Base-by-base conservation (phyloP, 1,139 yeast species). In the Entelexis sorbosivorans region DNA sequence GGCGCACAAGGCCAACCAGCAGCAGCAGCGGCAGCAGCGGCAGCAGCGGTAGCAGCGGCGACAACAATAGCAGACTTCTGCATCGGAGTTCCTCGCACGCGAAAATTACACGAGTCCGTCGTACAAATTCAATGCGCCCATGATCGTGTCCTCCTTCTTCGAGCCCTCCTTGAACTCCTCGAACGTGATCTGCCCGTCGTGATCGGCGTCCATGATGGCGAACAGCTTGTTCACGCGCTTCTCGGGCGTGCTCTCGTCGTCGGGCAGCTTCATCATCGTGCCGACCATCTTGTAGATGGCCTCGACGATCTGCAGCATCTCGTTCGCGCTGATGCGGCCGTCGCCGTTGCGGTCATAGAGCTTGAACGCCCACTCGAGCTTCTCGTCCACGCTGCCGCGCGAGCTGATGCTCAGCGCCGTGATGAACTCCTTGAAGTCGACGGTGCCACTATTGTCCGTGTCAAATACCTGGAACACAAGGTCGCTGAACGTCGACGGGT, bases 251-350 rank as follows among this genome's bases (percentile, higher is more conserved):
- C 79, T 78, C 62, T 89, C 97, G 63, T 88, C 96, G n/a, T 81
- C 91, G 8, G 89, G 88, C 50, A 89, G 73, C 56, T 82, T 80
- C 56, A 89, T 95, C 95, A 89, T 89, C 2, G 89, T 76, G 0
- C 98, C 99, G 53, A 91, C 83, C 97, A 93, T 88, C 67, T 85
- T 85, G 66, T 91, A 91, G 36, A 91, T 86, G 28, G 97, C 85
- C 29, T 76, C 73, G 9, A 89, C 84, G 42, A 93, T 87, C 38
- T 78, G 72, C 53, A 87, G 71, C 78, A 91, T 78, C 64, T 91
- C 97, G 35, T 77, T 75, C 65, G 81, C 86, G 33, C 78, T 73
- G 53, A 93, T 76, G 59, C 72, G 74, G 1, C 96, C 97, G 58
- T 81, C 83, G 53, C 78, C 77, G 63, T 85, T 81, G 58, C 82